A percentile compares a stretch with the other conserved stretches of the same genome.
These are phyloP conservation scores for Globisporangium carolinianum DNA, from an alignment of 352 stramenopile species.

Conservation along the genomic window DNA sequence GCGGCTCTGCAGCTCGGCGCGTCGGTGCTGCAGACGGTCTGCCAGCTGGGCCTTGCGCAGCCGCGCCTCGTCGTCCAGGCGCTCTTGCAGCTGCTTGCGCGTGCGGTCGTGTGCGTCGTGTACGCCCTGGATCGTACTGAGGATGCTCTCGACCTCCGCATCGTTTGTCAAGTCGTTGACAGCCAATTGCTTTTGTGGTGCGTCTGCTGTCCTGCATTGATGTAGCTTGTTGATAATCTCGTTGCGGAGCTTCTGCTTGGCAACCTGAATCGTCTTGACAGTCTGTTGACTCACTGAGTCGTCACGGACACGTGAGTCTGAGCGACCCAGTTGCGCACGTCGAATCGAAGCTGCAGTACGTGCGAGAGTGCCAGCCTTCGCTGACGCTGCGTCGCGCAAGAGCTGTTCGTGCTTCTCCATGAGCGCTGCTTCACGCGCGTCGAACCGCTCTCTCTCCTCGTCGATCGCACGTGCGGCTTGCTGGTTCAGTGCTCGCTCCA, in stretches of 20 bases:
- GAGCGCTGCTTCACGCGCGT: slow-evolving; percentile 3
- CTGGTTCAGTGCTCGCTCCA: slow-evolving; percentile 17
- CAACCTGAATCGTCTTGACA: too few species aligned
- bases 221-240: too few species aligned
- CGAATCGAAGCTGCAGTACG: slow-evolving; percentile 4
- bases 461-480: slow-evolving; percentile 17
- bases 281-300: too few species aligned
- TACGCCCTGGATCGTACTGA: slow-evolving; percentile 20
- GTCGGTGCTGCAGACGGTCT: slow-evolving; percentile 12
- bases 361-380: neutral
- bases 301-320: too few species aligned
- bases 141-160: slow-evolving; percentile 8
- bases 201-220: too few species aligned
- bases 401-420: neutral
- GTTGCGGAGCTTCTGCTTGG: too few species aligned
- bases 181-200: too few species aligned
- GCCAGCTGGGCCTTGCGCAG: slow-evolving; percentile 17
- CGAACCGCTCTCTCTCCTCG: slow-evolving; percentile 16
- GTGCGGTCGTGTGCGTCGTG: slow-evolving; percentile 25
- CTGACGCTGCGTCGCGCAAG: slow-evolving; percentile 16
- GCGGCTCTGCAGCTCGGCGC: neutral
- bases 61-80: slow-evolving; percentile 12
- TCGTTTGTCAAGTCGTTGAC: too few species aligned
- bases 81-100: neutral
- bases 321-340: neutral